Evolutionary conservation across 805 yeast species (phyloP), one percentile per base, ranked within the genome.

Genomic region (Peterozyma toletana): DNA sequence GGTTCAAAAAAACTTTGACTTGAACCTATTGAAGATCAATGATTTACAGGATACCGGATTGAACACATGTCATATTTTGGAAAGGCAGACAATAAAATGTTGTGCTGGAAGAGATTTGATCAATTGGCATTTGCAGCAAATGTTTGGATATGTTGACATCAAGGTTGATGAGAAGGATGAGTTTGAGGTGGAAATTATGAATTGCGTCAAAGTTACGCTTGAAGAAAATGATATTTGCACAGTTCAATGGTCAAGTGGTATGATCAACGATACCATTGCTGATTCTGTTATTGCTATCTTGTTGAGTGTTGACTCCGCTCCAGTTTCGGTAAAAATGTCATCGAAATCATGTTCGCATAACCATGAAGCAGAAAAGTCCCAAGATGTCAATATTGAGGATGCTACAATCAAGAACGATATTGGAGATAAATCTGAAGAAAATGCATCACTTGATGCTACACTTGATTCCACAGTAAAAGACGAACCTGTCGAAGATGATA

Each of bases 231-330:
- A 71, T 41, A 52, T 73, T 9, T 80, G 86, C 5, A 73, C 83
- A 0, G 80, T 91, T 11, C 95, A 87, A 60, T 93, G 99, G 99
- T 77, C 80, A 14, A 91, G 95, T 52, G 90, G 89, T 46, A 69
- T 86, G 45, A 78, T 89, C 66, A 90, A 86, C 48, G 99, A 93
- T 56, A 83, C 96, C 0, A 77, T 93, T 49, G 99, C 99, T 0
- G 99, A 93, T 57, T 83, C 96, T 13, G 85, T 89, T 1, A 77
- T 93, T 46, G 96, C 97, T 0, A 88, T 93, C 34, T 62, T 93
- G 30, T 74, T 91, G 63, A 86, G 96, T 38, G 93, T 91, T 36
- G 99, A 93, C 59, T 83, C 96, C 0, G 81, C 96, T 0, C 96
- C 96, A 10, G 95, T 96, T 2, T 87, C 97, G 6, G 96, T 93